These are phyloP conservation scores for Aspergillus luchuensis DNA, from an alignment of 2,329 filamentous ascomycete species.

Conservation along the genomic window DNA sequence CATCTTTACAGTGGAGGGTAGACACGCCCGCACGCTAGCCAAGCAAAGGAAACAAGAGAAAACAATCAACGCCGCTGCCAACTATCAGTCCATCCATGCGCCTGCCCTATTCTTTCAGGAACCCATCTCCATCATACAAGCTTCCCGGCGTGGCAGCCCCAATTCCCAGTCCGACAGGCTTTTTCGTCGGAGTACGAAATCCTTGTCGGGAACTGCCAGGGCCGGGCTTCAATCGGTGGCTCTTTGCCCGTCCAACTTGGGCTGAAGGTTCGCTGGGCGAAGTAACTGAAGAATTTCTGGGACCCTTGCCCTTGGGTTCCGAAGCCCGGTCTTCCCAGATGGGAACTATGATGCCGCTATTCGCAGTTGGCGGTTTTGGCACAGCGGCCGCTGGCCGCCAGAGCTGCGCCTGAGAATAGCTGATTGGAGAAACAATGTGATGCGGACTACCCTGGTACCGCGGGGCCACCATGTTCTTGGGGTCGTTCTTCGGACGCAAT, in stretches of 20 bases:
- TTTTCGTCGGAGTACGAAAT: slow-evolving; percentile 31
- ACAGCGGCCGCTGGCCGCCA: slow-evolving; percentile 12
- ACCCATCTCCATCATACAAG: slow-evolving; percentile 48
- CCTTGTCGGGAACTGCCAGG: slow-evolving; percentile 21
- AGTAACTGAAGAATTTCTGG: slow-evolving; percentile 19
- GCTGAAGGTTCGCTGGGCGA: slow-evolving; percentile 15
- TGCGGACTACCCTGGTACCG: background rate
- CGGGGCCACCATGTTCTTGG: background rate
- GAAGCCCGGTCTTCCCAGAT: slow-evolving; percentile 44
- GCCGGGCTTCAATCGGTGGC: background rate
- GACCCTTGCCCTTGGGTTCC: slow-evolving; percentile 11
- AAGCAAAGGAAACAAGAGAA: slow-evolving; percentile 7
- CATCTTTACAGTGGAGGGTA: slow-evolving; percentile 20
- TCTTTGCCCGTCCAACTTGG: background rate
- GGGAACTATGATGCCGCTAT: slow-evolving; percentile 32
- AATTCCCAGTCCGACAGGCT: slow-evolving; percentile 32
- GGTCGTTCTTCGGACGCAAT: background rate
- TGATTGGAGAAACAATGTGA: background rate
- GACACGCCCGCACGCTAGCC: slow-evolving; percentile 8
- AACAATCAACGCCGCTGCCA: background rate
- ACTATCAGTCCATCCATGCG: background rate
- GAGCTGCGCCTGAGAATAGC: background rate
- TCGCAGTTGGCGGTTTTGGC: slow-evolving; percentile 17
- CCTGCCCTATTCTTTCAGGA: slow-evolving; percentile 37
- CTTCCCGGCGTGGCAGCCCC: slow-evolving; percentile 46